Evolutionary conservation across 176 grass and related monocot genomes (phyloP), one percentile per base, ranked within the genome.

Genomic region (Hordeum vulgare): DNA sequence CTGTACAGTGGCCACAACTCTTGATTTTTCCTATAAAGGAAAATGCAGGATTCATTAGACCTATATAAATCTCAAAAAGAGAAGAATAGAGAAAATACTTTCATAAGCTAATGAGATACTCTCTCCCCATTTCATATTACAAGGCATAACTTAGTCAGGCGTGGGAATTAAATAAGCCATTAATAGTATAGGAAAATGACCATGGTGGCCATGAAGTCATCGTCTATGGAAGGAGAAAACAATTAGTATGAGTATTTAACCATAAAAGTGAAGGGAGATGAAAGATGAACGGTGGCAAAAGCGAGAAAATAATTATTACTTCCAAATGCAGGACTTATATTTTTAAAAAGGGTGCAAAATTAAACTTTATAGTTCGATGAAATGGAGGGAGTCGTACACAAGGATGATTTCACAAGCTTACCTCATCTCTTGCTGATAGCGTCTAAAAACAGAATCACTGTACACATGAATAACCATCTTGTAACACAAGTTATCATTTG

Each of bases 371-470:
- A 70, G 66, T 70, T n/a, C 41, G 66, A 40, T 70, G 66, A 70
- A 70, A 70, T 13, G 35, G 66, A 40, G 21, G 35, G 35, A 70
- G 66, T 33, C 70, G 75, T 33, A 42, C 11, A 73, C 74, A 79
- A 49, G 26, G 25, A 47, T 71, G 69, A 85, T 51, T 67, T 86
- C 45, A 67, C 69, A 71, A 54, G 33, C 83, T 89, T 65, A 93
- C 96, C 96, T 93, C 89, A 95, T 98, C 78, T 98, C 96, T 90
- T 98, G 93, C 68, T 98, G 96, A 76, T 98, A 98, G 70, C 87
- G 87, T 53, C 85, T 88, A 87, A 98, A 98, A 87, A 81, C 96
- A 94, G 77, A 83, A 90, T 98, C 96, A 58, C 78, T 94, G 70
- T 89, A 74, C 44, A 98, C 93, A 84, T 95, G 96, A 33, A 95